A percentile compares a stretch with the other conserved stretches of the same genome.
Conservation (phyloP, 441 rosid species). For the Melastoma candidum region DNA sequence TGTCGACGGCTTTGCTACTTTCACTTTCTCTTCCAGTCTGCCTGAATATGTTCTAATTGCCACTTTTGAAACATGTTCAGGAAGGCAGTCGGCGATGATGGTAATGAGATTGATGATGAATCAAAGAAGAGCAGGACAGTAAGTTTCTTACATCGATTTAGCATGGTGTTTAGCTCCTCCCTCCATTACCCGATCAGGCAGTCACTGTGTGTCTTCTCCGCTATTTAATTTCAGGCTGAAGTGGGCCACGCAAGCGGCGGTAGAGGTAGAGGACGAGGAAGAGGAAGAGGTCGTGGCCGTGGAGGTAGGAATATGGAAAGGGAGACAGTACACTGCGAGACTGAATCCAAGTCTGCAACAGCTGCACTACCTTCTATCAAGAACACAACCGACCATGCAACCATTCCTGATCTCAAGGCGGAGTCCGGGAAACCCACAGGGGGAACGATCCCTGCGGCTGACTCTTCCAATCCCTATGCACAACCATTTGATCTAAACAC, state of each 20-base stretch:
- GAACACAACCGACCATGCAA: slow-evolving; percentile 19
- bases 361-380: slow-evolving; percentile 24
- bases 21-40: slow-evolving; percentile 8
- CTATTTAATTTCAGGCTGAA: slow-evolving; percentile 41
- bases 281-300: slow-evolving; percentile 95
- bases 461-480: slow-evolving; percentile 30
- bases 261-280: slow-evolving; percentile 61
- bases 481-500: slow-evolving; percentile 72
- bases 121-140: slow-evolving; percentile 76
- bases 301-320: slow-evolving; percentile 48
- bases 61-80: slow-evolving; percentile 25
- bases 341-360: slow-evolving; percentile 36
- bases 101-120: slow-evolving; percentile 80
- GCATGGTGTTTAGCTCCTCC: no score
- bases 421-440: slow-evolving; percentile 31
- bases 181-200: no score
- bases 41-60: background rate
- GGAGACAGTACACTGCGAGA: slow-evolving; percentile 50
- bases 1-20: slow-evolving; percentile 1
- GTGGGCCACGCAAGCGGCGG: slow-evolving; percentile 47
- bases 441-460: slow-evolving; percentile 23
- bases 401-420: slow-evolving; percentile 27
- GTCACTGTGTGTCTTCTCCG: background rate
- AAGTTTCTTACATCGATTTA: slow-evolving; percentile 9
- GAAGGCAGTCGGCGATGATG: slow-evolving; percentile 67